These are phyloP conservation scores for Ceriops zippeliana DNA, from an alignment of 345 rosid species.

Conservation along the genomic window DNA sequence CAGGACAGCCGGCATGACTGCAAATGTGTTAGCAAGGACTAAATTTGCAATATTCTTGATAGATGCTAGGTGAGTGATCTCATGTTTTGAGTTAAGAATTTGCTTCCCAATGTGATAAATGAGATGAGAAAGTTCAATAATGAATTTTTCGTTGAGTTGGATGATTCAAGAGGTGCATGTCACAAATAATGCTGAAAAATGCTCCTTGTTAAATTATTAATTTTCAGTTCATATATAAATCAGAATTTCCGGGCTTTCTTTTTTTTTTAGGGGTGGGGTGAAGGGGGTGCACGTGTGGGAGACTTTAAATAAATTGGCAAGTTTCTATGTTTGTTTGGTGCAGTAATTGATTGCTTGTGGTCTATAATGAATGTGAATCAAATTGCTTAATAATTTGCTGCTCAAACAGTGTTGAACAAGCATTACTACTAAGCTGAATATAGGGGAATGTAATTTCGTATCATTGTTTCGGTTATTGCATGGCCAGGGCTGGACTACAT, in stretches of 20 bases:
- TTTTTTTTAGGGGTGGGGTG: neutral
- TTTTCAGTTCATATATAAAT: neutral
- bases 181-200: neutral
- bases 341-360: neutral
- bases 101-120: neutral
- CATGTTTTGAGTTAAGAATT: neutral
- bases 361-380: neutral
- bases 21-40: slow-evolving; percentile 72
- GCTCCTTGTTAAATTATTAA: neutral
- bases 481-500: slow-evolving; percentile 72
- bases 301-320: neutral
- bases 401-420: neutral
- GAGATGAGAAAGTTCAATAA: neutral
- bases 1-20: slow-evolving; percentile 81
- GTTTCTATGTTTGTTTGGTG: neutral
- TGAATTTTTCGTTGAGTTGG: neutral
- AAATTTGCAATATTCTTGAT: slow-evolving; percentile 76
- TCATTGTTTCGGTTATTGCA: slow-evolving; percentile 16
- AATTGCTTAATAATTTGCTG: neutral
- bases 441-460: neutral
- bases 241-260: neutral
- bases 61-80: slow-evolving; percentile 60
- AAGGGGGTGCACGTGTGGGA: too few relatives aligned
- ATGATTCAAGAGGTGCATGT: neutral
- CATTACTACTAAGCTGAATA: neutral